These are phyloP conservation scores for Kuraishia ogatae DNA, from an alignment of 805 yeast species.

Conservation along the genomic window DNA sequence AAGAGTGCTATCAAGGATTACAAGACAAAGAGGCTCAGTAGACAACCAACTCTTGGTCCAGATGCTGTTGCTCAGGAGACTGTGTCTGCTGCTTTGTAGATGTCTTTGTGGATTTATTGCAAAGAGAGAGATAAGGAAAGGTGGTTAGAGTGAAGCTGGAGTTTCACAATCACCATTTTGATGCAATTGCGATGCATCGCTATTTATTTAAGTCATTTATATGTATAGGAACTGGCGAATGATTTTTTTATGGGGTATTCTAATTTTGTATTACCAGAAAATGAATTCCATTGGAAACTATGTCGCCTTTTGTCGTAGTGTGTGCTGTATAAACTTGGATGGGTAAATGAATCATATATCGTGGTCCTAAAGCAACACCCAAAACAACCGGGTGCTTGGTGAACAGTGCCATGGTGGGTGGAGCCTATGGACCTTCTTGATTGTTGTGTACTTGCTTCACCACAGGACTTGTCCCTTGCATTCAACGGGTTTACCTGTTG, in stretches of 20 bases:
- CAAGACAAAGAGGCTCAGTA: constrained; percentile 60
- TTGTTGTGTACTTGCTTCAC: no score
- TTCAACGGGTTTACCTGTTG: no score
- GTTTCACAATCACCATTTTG: neutral
- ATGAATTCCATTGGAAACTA: neutral
- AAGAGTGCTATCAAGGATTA: constrained; percentile 96
- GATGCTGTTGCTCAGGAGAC: constrained; percentile 23
- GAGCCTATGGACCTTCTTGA: no score
- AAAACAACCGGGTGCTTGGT: no score
- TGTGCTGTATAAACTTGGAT: no score
- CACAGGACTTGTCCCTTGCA: no score
- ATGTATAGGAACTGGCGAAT: neutral
- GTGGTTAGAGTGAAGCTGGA: no score
- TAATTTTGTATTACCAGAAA: neutral
- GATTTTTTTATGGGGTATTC: neutral
- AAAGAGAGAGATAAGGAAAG: no score
- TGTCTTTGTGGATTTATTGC: no score
- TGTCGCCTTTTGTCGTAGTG: neutral
- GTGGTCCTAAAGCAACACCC: no score
- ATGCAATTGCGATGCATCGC: neutral
- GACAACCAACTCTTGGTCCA: constrained; percentile 55
- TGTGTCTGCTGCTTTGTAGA: neutral
- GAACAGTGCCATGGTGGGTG: no score
- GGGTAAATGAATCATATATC: no score
- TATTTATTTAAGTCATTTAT: neutral